Base-by-base conservation (phyloP, 768 basidiomycete genomes). In the Podaxis sp. region DNA sequence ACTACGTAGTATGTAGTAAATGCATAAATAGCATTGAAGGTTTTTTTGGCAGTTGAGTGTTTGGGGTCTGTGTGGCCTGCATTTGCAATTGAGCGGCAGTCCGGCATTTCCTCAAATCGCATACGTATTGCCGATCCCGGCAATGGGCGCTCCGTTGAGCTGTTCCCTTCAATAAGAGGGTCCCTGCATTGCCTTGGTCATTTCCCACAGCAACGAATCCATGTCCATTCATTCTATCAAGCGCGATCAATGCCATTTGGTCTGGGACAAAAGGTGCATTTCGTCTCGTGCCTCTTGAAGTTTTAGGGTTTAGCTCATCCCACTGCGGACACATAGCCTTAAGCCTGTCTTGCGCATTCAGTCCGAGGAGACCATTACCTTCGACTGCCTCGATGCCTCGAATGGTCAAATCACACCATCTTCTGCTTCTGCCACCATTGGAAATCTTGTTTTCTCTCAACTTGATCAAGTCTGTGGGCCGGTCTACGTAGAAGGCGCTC, bases 321-420 rank as follows among this genome's bases (percentile, higher is more conserved):
- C 36, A 3, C 21, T 21, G 21, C n/a, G 18, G 18, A 28, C 38
- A 36, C 4, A 0, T 50, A 86, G 84, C 62, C 83, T 87, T 44
- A 74, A 77, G 13, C 85, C 85, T 0, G 76, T 76, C 16, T 63
- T 84, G 32, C 77, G 67, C 13, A 67, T 87, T 51, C 61, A 76
- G 47, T 86, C 85, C 1, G 85, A 85, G 14, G 80, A 82, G 2
- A 79, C 75, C 3, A 73, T 87, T 61, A 74, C 76, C 25, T 84
- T 86, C 65, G 82, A 84, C 66, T 87, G 85, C 62, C 75, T 85
- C n/a, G 84, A 87, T 66, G 84, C 79, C 1, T 85, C 84, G 25
- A 86, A 85, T 63, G 84, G 83, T 1, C 84, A 87, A 69, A 74
- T 87, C 59, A 79, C 76, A 0, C 66, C 77, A 25, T 61, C 72